Evolutionary conservation across 176 grass and related monocot species (phyloP), one percentile per base, ranked within the genome.

Genomic region (Coix lacrymajobi): DNA sequence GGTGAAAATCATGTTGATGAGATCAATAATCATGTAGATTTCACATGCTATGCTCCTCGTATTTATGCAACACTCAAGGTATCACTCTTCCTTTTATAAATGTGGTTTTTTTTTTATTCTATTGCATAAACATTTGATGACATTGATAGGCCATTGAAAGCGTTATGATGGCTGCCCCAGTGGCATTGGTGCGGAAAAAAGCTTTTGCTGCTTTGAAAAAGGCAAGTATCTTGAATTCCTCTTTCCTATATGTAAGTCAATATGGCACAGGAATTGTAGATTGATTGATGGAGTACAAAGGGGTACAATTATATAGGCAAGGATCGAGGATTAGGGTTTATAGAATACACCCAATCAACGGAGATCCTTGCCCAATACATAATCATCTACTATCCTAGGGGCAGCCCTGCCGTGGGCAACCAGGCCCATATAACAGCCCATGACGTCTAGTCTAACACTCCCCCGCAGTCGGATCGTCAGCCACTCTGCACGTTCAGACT

Each of bases 181-280:
- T 89, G 83, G 75, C 84, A 69, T 79, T 83, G 70, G 70, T 88
- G 73, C 64, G 92, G 58, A 97, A 92, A 83, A 94, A 93, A 66
- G 90, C 92, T 76, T 94, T 92, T 91, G 69, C 70, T 81, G 36
- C 90, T 62, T 74, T 97, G 74, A 94, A 87, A 87, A 89, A 81
- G 88, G 95, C 83, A 85, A 66, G 70, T 60, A 25, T 33, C 56
- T 66, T 81, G 6, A 20, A 81, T 66, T 77, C 33, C 22, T 49
- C 40, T 71, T 26, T 10, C 48, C 37, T 66, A 22, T 65, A 7
- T 11, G 24, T 69, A 17, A 15, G 67, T n/a, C n/a, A n/a, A n/a
- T n/a, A n/a, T n/a, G n/a, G n/a, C n/a, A n/a, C n/a, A n/a, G n/a
- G n/a, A n/a, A n/a, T n/a, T n/a, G n/a, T n/a, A n/a, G n/a, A n/a